Evolutionary conservation across 176 grass and related monocot genomes (phyloP).

Genomic region (Carex scoparia): DNA sequence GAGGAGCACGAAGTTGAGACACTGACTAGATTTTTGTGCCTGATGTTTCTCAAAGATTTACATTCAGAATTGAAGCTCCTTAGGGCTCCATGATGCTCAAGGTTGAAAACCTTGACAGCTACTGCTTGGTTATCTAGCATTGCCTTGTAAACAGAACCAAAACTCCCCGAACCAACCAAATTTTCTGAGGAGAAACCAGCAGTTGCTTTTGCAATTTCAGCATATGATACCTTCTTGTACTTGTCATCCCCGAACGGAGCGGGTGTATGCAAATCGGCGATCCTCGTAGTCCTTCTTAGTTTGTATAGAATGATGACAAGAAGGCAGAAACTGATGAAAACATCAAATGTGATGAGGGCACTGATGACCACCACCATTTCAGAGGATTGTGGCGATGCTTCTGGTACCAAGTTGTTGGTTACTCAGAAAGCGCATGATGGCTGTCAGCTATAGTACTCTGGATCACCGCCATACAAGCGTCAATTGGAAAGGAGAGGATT

Average conservation of each 20-base stretch:
- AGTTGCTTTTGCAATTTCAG: slow-evolving; percentile 36
- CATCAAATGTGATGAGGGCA: background rate
- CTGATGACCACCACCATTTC: background rate
- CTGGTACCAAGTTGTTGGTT: no score
- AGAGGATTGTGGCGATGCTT: background rate
- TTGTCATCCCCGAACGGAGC: background rate
- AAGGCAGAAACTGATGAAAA: background rate
- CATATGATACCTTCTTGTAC: slow-evolving; percentile 25
- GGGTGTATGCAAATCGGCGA: background rate
- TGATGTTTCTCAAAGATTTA: slow-evolving; percentile 40
- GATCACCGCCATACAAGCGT: slow-evolving; percentile 12
- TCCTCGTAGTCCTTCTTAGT: background rate
- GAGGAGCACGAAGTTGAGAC: slow-evolving; percentile 37
- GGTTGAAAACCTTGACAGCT: slow-evolving; percentile 49
- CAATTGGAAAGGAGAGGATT: background rate
- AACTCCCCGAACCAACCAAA: slow-evolving; percentile 34
- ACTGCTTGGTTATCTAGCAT: background rate
- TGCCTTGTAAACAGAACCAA: slow-evolving; percentile 44
- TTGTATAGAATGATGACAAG: background rate
- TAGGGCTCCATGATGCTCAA: slow-evolving; percentile 24
- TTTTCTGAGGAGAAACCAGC: slow-evolving; percentile 31
- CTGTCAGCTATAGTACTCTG: background rate
- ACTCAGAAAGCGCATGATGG: background rate
- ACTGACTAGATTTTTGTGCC: slow-evolving; percentile 43
- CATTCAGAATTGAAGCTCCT: slow-evolving; percentile 44